Conservation (phyloP, 1,284 basidiomycete species). For the Ceratobasidium sp. region DNA sequence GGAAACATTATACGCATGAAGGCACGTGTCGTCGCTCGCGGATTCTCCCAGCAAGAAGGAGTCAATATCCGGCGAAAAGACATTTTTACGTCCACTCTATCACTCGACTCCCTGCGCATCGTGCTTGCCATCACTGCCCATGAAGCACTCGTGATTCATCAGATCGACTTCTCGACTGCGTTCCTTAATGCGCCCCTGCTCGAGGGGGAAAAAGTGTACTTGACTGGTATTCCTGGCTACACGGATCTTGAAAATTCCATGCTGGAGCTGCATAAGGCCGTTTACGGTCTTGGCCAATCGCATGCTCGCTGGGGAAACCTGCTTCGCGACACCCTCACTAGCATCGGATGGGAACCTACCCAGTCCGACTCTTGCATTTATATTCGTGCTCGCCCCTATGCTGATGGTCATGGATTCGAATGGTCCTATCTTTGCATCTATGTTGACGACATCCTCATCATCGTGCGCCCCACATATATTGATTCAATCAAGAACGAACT, state of each 20-base stretch:
- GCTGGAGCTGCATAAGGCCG: background rate
- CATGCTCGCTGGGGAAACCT: background rate
- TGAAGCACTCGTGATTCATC: background rate
- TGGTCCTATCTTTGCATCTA: background rate
- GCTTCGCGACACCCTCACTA: background rate
- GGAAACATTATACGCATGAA: constrained; percentile 44
- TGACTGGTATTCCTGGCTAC: background rate
- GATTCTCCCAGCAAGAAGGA: constrained; percentile 50
- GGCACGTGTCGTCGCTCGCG: constrained; percentile 43
- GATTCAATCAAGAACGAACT: background rate
- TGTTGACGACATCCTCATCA: background rate
- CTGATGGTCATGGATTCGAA: background rate
- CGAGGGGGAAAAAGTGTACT: background rate
- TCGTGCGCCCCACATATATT: background rate
- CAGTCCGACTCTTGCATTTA: background rate
- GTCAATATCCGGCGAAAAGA: constrained; percentile 48
- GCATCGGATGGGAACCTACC: background rate
- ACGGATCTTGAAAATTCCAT: background rate
- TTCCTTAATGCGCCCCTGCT: constrained; percentile 12
- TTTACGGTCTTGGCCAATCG: background rate
- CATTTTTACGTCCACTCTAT: background rate
- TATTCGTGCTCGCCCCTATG: background rate
- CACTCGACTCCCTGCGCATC: background rate
- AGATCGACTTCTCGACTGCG: background rate
- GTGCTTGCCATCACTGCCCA: background rate